Base-by-base conservation (phyloP, 2,329 filamentous ascomycete genomes). In the Xylaria sp. region DNA sequence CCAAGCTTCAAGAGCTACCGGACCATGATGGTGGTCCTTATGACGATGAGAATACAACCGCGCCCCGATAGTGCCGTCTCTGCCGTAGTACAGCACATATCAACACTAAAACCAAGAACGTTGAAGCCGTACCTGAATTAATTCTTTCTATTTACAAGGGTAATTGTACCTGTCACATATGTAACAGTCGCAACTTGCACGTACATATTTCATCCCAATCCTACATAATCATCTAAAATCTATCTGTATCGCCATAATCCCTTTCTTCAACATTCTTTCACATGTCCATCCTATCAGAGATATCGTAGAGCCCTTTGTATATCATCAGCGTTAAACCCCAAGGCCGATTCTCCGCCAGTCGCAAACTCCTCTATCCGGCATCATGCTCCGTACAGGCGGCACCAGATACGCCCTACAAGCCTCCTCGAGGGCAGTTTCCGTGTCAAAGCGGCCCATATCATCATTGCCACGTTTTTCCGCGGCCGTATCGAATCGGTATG, bases 371-470 rank as follows among this genome's bases (percentile, higher is more conserved):
- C 57, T 26, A 11, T 17, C 23, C n/a, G n/a, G 15, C 65, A 72
- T 40, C 31, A 79, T 79, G 78, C 59, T 79, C 28, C 76, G 76
- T 36, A 53, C 63, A 48, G 53, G 63, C 54, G 73, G 67, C 69
- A 68, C 74, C 56, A 73, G 74, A 68, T 68, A 67, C 54, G 51
- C 77, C 15, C 59, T 76, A 28, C 42, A 70, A 58, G 71, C 68
- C 66, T 72, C 76, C 9, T 68, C 72, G 31, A 73, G 70, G 70
- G 69, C 65, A 17, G 46, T 71, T 48, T 46, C 66, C 11, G 62
- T 65, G 5, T 54, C 57, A n/a, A 73, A 53, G 56, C 31, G 68
- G 13, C 10, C 68, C 15, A 63, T 66, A 20, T 67, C 71, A 9
- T 59, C 69, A 17, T 26, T 69, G 10, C 31, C 62, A 4, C 66